These are phyloP conservation scores for Alternaria novae-zelandiae DNA, from an alignment of 2,329 filamentous ascomycete species.

Conservation along the genomic window DNA sequence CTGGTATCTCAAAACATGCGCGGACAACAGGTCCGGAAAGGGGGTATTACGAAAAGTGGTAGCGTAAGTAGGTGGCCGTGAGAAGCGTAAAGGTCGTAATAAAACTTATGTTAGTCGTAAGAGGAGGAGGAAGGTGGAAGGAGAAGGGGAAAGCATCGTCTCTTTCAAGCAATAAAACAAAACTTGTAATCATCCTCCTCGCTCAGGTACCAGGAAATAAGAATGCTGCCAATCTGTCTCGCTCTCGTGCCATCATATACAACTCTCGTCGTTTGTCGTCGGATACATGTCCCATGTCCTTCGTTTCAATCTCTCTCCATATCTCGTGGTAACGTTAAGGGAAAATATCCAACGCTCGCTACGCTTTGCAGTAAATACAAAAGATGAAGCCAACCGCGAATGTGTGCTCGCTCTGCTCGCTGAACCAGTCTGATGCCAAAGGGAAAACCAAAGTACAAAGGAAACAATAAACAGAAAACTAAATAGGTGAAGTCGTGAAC, in stretches of 20 bases:
- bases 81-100: constrained; percentile 4
- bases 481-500: constrained; percentile 20
- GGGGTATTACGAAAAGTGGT: constrained; percentile 18
- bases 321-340: constrained; percentile 35
- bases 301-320: constrained; percentile 12
- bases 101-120: constrained; percentile 1
- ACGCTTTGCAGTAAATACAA: constrained; percentile 35
- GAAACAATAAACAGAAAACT: constrained; percentile 19
- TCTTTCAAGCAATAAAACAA: constrained; percentile 21
- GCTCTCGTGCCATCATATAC: constrained; percentile 22
- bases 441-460: constrained; percentile 10
- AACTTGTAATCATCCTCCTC: constrained; percentile 6
- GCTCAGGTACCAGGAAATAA: neutral
- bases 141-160: constrained; percentile 13
- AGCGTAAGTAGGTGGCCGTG: neutral
- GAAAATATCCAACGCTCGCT: constrained; percentile 40
- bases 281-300: constrained; percentile 25
- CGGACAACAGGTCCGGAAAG: constrained; percentile 6
- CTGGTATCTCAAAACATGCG: constrained; percentile 16
- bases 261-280: constrained; percentile 19
- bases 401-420: constrained; percentile 32
- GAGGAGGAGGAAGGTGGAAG: neutral
- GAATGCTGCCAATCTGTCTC: constrained; percentile 7
- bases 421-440: constrained; percentile 17
- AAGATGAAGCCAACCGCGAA: constrained; percentile 34